Evolutionary conservation across 164 flowering plant genomes (phyloP), one percentile per base, ranked within the genome.

Genomic region (Akebia trifoliata): DNA sequence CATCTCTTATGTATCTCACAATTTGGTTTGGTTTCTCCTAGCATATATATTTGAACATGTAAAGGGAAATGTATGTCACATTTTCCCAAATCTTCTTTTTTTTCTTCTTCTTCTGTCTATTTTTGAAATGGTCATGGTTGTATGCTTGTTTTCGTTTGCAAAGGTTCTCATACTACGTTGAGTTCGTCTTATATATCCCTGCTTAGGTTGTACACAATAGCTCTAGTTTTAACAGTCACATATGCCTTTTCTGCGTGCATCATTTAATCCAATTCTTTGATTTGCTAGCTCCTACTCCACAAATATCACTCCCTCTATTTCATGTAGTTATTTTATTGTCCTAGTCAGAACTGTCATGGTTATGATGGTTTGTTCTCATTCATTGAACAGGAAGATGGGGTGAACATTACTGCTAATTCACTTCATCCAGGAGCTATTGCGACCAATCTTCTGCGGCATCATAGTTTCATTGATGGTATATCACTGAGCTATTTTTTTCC

Each of bases 351-450:
- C 8, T 7, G 28, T 36, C 17, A 6, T 58, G 42, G 49, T 38
- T 9, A 29, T 54, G 30, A 37, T 35, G 20, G 42, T 45, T 53
- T 32, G 42, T 21, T 21, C 9, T 51, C 38, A 26, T 5, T 24
- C 44, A 8, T 61, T 48, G 15, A 54, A 59, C 76, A 87, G 95
- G 95, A 79, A 65, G 88, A 81, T 55, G 75, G 76, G 50, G 77
- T 72, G 52, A 25, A 70, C 12, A 57, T 80, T 47, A 77, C 77
- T 11, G 82, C 77, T 7, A 80, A 80, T 63, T 74, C 82, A 36
- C 74, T 80, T 38, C 80, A 78, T 70, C 85, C 85, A 25, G 85
- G 82, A 60, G 65, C 61, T 28, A 76, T 80, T 17, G 58, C 51
- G 43, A 78, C 85, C 30, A 72, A 74, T 62, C 82, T 80, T 62